Conservation (phyloP, 176 grass and related monocot species). For the sorghum (Sorghum bicolor) region DNA sequence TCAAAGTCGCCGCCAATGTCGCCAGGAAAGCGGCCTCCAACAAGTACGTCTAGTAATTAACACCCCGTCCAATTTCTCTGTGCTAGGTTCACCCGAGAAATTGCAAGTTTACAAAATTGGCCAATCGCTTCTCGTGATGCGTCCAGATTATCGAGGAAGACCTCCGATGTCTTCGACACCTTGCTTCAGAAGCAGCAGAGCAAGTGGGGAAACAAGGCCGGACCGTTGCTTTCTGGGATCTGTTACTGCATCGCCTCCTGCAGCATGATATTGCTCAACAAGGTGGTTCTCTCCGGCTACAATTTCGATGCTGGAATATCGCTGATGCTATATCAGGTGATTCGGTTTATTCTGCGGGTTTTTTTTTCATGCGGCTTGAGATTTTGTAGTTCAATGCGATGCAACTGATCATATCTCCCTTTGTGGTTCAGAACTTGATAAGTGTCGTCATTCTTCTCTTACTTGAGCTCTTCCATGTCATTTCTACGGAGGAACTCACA, state of each 20-base stretch:
- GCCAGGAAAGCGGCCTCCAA: conserved; percentile 51
- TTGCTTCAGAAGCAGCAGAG: conserved; percentile 58
- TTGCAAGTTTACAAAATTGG: not conserved
- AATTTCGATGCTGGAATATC: conserved; percentile 72
- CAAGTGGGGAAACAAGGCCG: conserved; percentile 44
- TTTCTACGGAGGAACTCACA: conserved; percentile 69
- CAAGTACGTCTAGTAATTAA: conserved; percentile 26
- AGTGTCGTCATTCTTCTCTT: conserved; percentile 55
- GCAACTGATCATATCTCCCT: conserved; percentile 22
- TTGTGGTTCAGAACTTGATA: conserved; percentile 69
- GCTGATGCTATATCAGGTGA: conserved; percentile 82
- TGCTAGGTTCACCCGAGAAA: not conserved
- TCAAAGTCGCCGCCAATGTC: conserved; percentile 51
- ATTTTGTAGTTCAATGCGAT: not conserved
- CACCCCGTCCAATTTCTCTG: not conserved
- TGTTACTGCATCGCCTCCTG: conserved; percentile 80
- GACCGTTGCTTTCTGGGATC: conserved; percentile 58
- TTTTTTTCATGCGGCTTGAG: not conserved
- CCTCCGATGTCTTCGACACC: conserved; percentile 49
- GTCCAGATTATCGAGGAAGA: conserved; percentile 57
- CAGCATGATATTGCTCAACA: conserved; percentile 96
- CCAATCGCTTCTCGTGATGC: not conserved
- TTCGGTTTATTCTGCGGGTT: not conserved
- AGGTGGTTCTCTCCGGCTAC: conserved; percentile 78
- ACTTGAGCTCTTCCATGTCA: conserved; percentile 49